Base-by-base conservation (phyloP, 1,284 basidiomycete genomes). In the Cutaneotrichosporon sp. region DNA sequence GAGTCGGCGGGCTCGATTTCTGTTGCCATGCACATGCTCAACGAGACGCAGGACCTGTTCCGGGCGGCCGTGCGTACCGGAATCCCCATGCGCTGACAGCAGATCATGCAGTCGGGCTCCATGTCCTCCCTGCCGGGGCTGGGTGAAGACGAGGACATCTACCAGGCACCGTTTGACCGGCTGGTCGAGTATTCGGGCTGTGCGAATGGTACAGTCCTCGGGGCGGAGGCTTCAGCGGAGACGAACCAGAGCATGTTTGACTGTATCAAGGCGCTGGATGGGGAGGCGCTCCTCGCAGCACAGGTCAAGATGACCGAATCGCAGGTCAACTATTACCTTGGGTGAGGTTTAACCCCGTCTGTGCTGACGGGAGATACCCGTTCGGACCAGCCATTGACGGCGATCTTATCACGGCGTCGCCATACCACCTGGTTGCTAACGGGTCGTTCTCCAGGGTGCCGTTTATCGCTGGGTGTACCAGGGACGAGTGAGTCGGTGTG, bases 1-100 rank as follows among this genome's bases (percentile, higher is more conserved):
- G 66, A 77, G 53, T 68, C 62, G 3, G 75, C 75, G 0, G 74
- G 75, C 10, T 68, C 71, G 4, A 72, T 75, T 27, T 56, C 62
- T 6, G 66, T 74, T 41, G 57, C 63, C 3, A 34, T 67, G 29
- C 63, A 72, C 11, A 63, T 67, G 54, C 57, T 75, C 17, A 60
- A 69, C 17, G 57, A 54, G 16, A 48, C 60, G 34, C 51, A 57
- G 26, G 60, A 63, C 31, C 59, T 75, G 11, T 77, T 77, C 68
- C 63, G 63, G 12, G 64, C 57, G 5, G 74, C 74, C 2, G 38
- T 41, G 22, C 22, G 38, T 41, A 3, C 12, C 3, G 2, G 10
- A 2, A 31, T 16, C n/a, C 24, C n/a, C 22, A 41, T 14, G 22
- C 6, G 24, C 38, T 41, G 24, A 41, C 24, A 26, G 20, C 38